Conservation (phyloP, 139 green algal genomes). For the Bryopsis sp. region DNA sequence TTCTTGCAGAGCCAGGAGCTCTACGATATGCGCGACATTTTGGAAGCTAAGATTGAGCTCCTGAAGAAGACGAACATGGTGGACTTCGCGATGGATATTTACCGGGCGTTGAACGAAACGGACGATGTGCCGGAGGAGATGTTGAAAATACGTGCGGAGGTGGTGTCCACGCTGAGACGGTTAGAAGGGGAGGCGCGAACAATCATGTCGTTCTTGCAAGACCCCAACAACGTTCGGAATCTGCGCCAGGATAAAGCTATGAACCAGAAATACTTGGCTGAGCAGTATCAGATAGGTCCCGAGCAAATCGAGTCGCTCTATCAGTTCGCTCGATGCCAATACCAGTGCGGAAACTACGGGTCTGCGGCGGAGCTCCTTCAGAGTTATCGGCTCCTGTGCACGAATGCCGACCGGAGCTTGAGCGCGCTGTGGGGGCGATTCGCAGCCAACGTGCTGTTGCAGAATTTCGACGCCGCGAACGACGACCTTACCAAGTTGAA, state of each 20-base stretch:
- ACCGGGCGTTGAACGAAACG: constrained; percentile 72
- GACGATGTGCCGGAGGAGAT: constrained; percentile 47
- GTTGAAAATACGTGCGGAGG: constrained; percentile 42
- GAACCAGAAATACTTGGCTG: constrained; percentile 82
- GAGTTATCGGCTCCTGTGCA: constrained; percentile 85
- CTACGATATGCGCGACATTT: constrained; percentile 77
- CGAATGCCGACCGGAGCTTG: constrained; percentile 66
- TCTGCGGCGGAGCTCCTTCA: constrained; percentile 83
- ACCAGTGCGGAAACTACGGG: constrained; percentile 97
- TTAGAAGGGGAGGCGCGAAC: constrained; percentile 70
- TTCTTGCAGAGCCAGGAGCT: constrained; percentile 79
- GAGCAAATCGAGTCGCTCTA: constrained; percentile 96
- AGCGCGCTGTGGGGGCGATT: constrained; percentile 94
- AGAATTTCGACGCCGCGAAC: constrained; percentile 70
- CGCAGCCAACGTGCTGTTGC: constrained; percentile 86
- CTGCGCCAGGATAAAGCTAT: constrained; percentile 81
- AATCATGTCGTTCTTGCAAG: constrained; percentile 84
- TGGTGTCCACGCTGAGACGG: constrained; percentile 53
- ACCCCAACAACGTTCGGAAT: constrained; percentile 79
- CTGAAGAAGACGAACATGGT: constrained; percentile 98
- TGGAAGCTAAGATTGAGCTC: constrained; percentile 89
- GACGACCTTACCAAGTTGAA: constrained; percentile 89
- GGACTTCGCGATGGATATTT: constrained; percentile 94
- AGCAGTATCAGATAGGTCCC: constrained; percentile 69
- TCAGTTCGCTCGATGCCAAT: constrained; percentile 96